These are phyloP conservation scores for Laguncularia racemosa DNA, from an alignment of 345 rosid genomes.

Conservation along the genomic window DNA sequence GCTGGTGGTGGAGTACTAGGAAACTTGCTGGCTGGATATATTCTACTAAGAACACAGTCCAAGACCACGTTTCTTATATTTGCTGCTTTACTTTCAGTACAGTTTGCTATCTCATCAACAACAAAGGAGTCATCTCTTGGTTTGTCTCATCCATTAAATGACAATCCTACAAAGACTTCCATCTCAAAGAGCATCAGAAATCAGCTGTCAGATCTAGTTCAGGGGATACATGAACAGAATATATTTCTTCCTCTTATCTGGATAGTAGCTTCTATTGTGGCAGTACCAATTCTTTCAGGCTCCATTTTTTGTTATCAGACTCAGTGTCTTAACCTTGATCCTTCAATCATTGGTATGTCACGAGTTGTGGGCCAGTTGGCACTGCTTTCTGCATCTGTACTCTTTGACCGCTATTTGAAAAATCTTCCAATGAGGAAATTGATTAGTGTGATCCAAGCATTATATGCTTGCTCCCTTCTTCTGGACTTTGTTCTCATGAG, in stretches of 20 bases:
- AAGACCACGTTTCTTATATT: slow-evolving; percentile 50
- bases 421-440: slow-evolving; percentile 60
- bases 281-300: slow-evolving; percentile 72
- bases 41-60: slow-evolving; percentile 38
- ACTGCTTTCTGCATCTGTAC: slow-evolving; percentile 52
- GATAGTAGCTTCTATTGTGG: slow-evolving; percentile 62
- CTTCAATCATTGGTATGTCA: slow-evolving; percentile 74
- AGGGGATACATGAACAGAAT: slow-evolving; percentile 45
- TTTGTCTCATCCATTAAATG: slow-evolving; percentile 24
- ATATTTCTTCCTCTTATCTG: slow-evolving; percentile 52
- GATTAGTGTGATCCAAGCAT: slow-evolving; percentile 39
- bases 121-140: slow-evolving; percentile 54
- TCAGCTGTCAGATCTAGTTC: slow-evolving; percentile 43
- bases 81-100: slow-evolving; percentile 40
- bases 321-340: slow-evolving; percentile 60
- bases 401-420: slow-evolving; percentile 60
- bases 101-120: slow-evolving; percentile 43
- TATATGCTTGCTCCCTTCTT: slow-evolving; percentile 60
- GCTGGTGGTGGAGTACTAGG: slow-evolving; percentile 83
- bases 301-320: slow-evolving; percentile 83
- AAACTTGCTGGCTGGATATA: slow-evolving; percentile 70
- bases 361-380: slow-evolving; percentile 66
- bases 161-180: slow-evolving; percentile 15
- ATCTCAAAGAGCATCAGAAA: slow-evolving; percentile 33
- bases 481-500: slow-evolving; percentile 65